These are phyloP conservation scores for Wilcoxina mikolae DNA, from an alignment of 495 filamentous ascomycete genomes.

Conservation along the genomic window DNA sequence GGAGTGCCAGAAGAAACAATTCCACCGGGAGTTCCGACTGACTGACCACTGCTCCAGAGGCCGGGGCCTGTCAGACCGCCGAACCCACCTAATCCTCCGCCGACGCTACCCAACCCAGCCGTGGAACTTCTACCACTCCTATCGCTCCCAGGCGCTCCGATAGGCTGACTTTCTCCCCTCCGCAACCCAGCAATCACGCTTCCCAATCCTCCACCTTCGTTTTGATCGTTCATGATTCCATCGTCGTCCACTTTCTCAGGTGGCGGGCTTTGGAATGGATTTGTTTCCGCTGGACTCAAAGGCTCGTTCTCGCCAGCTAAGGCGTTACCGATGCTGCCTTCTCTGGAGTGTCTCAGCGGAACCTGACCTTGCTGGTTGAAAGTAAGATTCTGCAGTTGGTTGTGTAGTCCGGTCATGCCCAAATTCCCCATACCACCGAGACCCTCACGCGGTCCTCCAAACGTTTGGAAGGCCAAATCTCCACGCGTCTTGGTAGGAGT, in stretches of 20 bases:
- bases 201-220: conserved; percentile 41
- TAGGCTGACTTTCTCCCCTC: conserved; percentile 24
- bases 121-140: conserved; percentile 32
- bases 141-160: conserved; percentile 31
- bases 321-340: conserved; percentile 38
- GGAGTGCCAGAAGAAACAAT: conserved; percentile 48
- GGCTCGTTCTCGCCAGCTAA: conserved; percentile 44
- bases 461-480: conserved; percentile 71
- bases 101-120: conserved; percentile 35
- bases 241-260: conserved; percentile 58
- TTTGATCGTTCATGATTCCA: conserved; percentile 42
- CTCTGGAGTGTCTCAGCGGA: conserved; percentile 37
- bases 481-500: conserved; percentile 29
- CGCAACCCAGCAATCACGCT: conserved; percentile 31
- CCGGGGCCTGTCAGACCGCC: conserved; percentile 52
- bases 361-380: conserved; percentile 34
- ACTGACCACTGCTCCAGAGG: conserved; percentile 38
- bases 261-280: conserved; percentile 93
- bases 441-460: conserved; percentile 48
- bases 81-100: conserved; percentile 38
- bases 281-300: conserved; percentile 86
- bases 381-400: conserved; percentile 27
- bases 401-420: conserved; percentile 22
- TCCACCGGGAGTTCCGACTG: conserved; percentile 59
- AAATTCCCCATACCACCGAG: conserved; percentile 16